Conservation (phyloP, 2,329 filamentous ascomycete genomes). For the Pyricularia grisea region DNA sequence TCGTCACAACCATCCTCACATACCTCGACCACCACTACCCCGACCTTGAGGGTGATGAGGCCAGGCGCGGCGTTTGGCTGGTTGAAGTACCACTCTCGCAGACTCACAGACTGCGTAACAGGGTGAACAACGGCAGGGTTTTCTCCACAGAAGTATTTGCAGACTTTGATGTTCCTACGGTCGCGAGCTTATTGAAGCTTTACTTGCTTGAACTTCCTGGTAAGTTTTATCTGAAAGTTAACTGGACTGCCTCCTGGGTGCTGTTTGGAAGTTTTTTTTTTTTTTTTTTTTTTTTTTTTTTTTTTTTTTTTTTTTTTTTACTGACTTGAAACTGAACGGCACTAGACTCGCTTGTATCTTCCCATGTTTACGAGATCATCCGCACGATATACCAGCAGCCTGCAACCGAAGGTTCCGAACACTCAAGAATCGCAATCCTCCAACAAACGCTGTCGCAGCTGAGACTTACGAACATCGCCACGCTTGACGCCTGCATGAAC, state of each 20-base stretch:
- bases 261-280: no score
- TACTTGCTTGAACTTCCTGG: slow-evolving; percentile 92
- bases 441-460: slow-evolving; percentile 94
- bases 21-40: slow-evolving; percentile 96
- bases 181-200: slow-evolving; percentile 85
- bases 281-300: no score
- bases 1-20: slow-evolving; percentile 87
- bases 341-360: slow-evolving; percentile 91
- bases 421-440: slow-evolving; percentile 76
- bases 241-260: neutral
- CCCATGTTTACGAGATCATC: slow-evolving; percentile 97
- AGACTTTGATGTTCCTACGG: slow-evolving; percentile 87
- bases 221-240: slow-evolving; percentile 32
- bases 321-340: neutral
- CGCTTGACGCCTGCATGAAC: slow-evolving; percentile 95
- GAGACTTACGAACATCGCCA: slow-evolving; percentile 93
- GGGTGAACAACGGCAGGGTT: slow-evolving; percentile 79
- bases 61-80: slow-evolving; percentile 85
- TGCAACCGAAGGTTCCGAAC: slow-evolving; percentile 64
- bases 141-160: slow-evolving; percentile 68
- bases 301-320: neutral
- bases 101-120: slow-evolving; percentile 73
- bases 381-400: slow-evolving; percentile 91
- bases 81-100: slow-evolving; percentile 80
- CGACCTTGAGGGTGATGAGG: slow-evolving; percentile 92